A percentile compares a stretch with the other conserved stretches of the same genome.
Conservation (phyloP, 805 yeast species). For the Debaryomyces prosopidis region DNA sequence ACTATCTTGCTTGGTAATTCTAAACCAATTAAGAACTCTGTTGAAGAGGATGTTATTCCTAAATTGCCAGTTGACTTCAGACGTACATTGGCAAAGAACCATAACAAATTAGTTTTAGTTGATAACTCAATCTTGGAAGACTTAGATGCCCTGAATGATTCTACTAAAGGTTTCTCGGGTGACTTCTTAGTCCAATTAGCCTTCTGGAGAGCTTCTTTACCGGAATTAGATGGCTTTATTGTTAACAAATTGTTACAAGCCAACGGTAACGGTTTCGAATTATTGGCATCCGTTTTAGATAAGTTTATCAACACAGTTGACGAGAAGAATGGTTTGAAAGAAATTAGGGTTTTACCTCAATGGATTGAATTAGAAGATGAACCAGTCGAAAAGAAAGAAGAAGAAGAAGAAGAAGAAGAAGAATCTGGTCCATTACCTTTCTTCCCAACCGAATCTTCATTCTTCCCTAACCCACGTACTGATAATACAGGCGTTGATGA, state of each 20-base stretch:
- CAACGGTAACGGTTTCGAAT: constrained; percentile 79
- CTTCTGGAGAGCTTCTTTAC: constrained; percentile 73
- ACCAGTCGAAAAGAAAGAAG: constrained; percentile 27
- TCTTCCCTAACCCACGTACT: constrained; percentile 59
- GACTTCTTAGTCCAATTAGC: constrained; percentile 76
- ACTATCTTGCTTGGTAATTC: constrained; percentile 48
- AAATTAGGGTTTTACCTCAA: constrained; percentile 31
- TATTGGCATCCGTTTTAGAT: constrained; percentile 69
- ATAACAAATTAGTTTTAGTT: constrained; percentile 53
- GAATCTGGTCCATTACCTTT: constrained; percentile 39
- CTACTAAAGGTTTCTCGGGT: constrained; percentile 73
- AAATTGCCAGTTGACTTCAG: constrained; percentile 55
- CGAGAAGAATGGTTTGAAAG: constrained; percentile 42
- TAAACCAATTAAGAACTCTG: constrained; percentile 33
- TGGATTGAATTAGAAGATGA: constrained; percentile 39
- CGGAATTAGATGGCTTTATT: constrained; percentile 60
- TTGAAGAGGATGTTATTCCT: constrained; percentile 52
- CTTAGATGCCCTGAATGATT: constrained; percentile 47
- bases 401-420: constrained; percentile 26
- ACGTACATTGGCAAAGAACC: constrained; percentile 51
- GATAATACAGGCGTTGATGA: constrained; percentile 36
- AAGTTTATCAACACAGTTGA: constrained; percentile 61
- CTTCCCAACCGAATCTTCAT: constrained; percentile 64
- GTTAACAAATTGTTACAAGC: constrained; percentile 79
- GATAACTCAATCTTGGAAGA: constrained; percentile 67